Base-by-base conservation (phyloP, 176 grass and related monocot species). In the Ananas comosus region DNA sequence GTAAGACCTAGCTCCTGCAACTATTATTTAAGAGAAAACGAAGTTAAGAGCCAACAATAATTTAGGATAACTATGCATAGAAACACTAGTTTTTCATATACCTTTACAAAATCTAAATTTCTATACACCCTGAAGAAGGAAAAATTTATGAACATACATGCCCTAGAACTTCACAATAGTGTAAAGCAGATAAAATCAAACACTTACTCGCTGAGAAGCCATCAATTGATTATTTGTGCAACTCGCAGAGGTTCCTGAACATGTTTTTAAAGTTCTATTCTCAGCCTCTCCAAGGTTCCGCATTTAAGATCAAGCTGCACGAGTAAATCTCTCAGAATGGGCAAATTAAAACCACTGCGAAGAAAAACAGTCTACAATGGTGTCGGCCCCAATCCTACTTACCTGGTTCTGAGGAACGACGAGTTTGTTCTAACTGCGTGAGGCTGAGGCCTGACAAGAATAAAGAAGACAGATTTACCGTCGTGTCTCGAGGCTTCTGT, bases 271-370 rank as follows among this genome's bases (percentile, higher is more conserved):
- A 92, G 25, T 80, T 86, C 84, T 50, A 79, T 66, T 69, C 72
- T 78, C 51, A 88, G 25, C 50, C 61, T 88, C 51, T 86, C 75
- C n/a, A n/a, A 61, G 86, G 81, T 50, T 88, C 77, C 72, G 85
- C 64, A 71, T 78, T 87, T 42, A 85, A n/a, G 66, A 72, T 92
- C 74, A 68, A 68, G 69, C 91, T 96, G 64, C 12, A 24, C 25
- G 13, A 33, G 10, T 21, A 21, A 71, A 14, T 72, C 56, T 19
- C 56, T 61, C 56, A 22, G 56, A 70, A 69, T 51, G 64, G 51
- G 3, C 3, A 27, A 72, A 64, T 64, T 24, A 72, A n/a, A 51
- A 12, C 7, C 65, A 22, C 17, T 53, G 68, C 53, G n/a, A 22
- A 64, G 72, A 49, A 48, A 27, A 22, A 66, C 3, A 48, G 48